These are phyloP conservation scores for Babesia ovis DNA, from an alignment of 169 alveolate species.

Conservation along the genomic window DNA sequence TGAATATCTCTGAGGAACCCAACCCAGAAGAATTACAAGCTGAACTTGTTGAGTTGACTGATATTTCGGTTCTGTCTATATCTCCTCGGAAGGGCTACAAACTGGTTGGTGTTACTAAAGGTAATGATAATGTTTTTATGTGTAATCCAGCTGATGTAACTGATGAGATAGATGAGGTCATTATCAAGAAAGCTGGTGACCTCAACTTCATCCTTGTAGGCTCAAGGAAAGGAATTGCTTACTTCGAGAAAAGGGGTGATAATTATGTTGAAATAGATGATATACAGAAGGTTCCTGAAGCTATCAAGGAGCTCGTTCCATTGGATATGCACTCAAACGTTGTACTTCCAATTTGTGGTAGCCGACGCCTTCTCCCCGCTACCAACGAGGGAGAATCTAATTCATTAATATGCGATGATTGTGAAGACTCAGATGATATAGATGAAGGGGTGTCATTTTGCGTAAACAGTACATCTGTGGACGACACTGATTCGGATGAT, in stretches of 20 bases:
- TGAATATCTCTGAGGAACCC: background rate
- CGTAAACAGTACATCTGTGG: background rate
- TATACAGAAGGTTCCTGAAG: background rate
- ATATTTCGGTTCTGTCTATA: background rate
- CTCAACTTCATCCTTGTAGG: background rate
- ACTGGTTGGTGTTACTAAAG: background rate
- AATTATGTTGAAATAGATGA: conserved; percentile 3
- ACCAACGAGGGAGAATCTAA: background rate
- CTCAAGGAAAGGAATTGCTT: conserved; percentile 1
- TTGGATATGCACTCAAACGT: background rate
- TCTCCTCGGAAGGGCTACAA: background rate
- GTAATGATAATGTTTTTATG: background rate
- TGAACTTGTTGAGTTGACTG: background rate
- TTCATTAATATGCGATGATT: background rate
- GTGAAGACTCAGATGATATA: background rate
- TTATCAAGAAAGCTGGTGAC: background rate
- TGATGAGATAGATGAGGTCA: conserved; percentile 1
- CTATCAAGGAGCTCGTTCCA: conserved; percentile 1
- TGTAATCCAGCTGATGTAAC: background rate
- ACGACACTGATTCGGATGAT: background rate
- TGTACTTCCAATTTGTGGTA: conserved; percentile 10
- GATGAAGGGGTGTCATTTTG: too few relatives aligned
- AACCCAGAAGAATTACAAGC: background rate
- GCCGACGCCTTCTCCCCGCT: background rate
- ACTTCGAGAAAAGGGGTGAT: conserved; percentile 6